Percentiles rank a stretch among this genome's conserved stretches.
Conservation (phyloP, 2,329 filamentous ascomycete species). For the Fusarium cyanostomum region DNA sequence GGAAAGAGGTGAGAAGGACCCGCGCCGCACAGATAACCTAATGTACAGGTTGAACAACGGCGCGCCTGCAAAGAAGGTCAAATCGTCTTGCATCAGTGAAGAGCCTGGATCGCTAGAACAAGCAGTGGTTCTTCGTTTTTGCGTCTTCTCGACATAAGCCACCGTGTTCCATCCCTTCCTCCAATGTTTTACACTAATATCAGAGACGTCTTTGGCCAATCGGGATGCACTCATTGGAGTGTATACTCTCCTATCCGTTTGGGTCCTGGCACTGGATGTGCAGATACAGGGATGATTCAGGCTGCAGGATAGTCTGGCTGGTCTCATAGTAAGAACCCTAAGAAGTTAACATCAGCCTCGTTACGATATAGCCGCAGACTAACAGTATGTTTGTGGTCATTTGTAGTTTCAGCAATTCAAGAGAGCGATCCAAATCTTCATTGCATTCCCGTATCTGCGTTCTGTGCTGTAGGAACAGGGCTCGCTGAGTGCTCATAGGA, state of each 20-base stretch:
- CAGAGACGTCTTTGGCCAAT: too few species aligned
- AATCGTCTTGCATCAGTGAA: background rate
- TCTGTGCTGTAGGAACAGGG: conserved; percentile 9
- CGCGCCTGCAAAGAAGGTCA: background rate
- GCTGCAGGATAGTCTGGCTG: background rate
- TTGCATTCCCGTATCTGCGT: background rate
- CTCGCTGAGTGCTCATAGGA: background rate
- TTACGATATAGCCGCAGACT: too few species aligned
- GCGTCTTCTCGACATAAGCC: background rate
- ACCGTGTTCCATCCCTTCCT: too few species aligned
- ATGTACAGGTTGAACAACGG: background rate
- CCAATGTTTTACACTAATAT: too few species aligned
- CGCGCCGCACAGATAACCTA: background rate
- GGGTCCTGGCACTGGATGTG: accelerated
- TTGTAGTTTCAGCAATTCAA: background rate
- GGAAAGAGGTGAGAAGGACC: background rate
- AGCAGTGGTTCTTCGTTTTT: background rate
- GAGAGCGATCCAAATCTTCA: background rate
- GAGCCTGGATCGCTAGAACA: accelerated
- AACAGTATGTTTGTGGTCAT: background rate
- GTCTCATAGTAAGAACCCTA: conserved; percentile 1
- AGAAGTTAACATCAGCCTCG: background rate
- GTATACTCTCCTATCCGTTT: too few species aligned
- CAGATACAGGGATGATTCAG: accelerated
- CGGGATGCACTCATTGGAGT: too few species aligned